phyloP scores from a whole-genome alignment of 177 flowering plant genomes.

The Tripterygium wilfordii region DNA sequence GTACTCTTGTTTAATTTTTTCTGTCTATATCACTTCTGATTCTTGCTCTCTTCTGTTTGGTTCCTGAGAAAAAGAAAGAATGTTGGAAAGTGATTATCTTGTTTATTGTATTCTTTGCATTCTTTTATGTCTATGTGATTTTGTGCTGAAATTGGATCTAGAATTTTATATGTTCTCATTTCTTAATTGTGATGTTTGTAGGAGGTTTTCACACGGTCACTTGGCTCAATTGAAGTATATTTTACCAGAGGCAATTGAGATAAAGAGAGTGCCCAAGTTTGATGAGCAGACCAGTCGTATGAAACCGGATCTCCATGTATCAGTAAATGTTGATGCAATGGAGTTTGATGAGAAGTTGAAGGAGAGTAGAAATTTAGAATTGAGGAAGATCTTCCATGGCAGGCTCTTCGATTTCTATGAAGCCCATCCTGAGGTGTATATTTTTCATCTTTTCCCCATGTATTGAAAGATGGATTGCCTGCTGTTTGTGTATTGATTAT shows the following conservation, averaged over 20 bases:
- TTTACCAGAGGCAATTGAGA: slow-evolving; percentile 60
- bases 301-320: slow-evolving; percentile 70
- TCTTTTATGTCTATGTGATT: no score
- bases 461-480: no score
- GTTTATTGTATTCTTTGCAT: no score
- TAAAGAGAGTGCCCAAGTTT: slow-evolving; percentile 37
- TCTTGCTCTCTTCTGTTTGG: no score
- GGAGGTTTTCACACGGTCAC: slow-evolving; percentile 69
- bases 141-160: no score
- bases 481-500: no score
- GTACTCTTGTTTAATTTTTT: background rate
- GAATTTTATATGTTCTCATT: no score
- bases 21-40: no score
- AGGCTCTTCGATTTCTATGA: slow-evolving; percentile 49
- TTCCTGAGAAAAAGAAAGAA: no score
- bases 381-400: slow-evolving; percentile 51
- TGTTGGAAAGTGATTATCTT: no score
- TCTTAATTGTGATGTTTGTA: no score
- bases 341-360: slow-evolving; percentile 23
- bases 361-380: slow-evolving; percentile 18
- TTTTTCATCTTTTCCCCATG: no score
- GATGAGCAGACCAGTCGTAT: slow-evolving; percentile 74
- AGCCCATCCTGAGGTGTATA: slow-evolving; percentile 78
- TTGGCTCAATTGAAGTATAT: slow-evolving; percentile 83
- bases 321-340: slow-evolving; percentile 34